A percentile compares a stretch with the other conserved stretches of the same genome.
phyloP scores from a whole-genome alignment of 2,329 filamentous ascomycete species.

The Fusarium solani-melongenae region DNA sequence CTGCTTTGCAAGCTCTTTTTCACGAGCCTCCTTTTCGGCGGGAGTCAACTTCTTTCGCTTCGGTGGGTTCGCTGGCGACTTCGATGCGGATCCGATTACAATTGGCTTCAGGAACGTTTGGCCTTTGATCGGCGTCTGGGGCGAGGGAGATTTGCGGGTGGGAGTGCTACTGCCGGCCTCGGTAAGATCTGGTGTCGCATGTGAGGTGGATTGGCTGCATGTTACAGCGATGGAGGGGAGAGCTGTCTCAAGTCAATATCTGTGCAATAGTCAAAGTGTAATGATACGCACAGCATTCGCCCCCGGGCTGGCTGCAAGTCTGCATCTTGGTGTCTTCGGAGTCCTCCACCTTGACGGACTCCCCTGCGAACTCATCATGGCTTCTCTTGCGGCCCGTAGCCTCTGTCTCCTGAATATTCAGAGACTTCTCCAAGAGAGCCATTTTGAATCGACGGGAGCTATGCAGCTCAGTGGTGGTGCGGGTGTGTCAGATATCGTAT shows the following conservation, averaged over 20 bases:
- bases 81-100: slow-evolving; percentile 20
- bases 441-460: slow-evolving; percentile 46
- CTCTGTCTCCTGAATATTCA: slow-evolving; percentile 60
- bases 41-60: slow-evolving; percentile 59
- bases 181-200: slow-evolving; percentile 51
- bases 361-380: slow-evolving; percentile 57
- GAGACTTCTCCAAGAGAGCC: slow-evolving; percentile 60
- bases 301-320: slow-evolving; percentile 28
- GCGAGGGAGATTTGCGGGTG: slow-evolving; percentile 50
- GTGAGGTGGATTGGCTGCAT: slow-evolving; percentile 44
- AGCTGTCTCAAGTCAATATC: slow-evolving; percentile 35
- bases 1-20: slow-evolving; percentile 54
- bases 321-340: slow-evolving; percentile 30
- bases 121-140: slow-evolving; percentile 47
- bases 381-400: slow-evolving; percentile 56
- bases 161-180: slow-evolving; percentile 57
- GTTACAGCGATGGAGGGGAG: slow-evolving; percentile 37
- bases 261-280: too few relatives aligned
- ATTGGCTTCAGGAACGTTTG: not conserved
- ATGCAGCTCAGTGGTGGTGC: slow-evolving; percentile 3
- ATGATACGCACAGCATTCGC: slow-evolving; percentile 39
- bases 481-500: not conserved
- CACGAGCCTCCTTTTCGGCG: slow-evolving; percentile 53
- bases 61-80: slow-evolving; percentile 36
- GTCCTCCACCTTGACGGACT: slow-evolving; percentile 43